These are phyloP conservation scores for Cyberlindnera sargentensis DNA, from an alignment of 805 yeast genomes.

Conservation along the genomic window DNA sequence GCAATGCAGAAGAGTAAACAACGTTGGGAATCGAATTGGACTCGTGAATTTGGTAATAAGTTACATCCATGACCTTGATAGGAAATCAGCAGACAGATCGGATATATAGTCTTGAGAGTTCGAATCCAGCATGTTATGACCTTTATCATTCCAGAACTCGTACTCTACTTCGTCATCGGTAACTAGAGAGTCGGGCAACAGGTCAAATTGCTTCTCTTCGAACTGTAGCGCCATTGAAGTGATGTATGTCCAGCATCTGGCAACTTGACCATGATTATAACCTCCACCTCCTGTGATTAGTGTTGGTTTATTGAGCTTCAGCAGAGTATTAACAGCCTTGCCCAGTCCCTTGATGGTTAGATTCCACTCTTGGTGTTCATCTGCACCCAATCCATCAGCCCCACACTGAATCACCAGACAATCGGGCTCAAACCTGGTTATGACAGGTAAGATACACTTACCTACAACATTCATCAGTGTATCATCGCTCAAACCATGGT, in stretches of 20 bases:
- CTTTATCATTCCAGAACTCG: constrained; percentile 41
- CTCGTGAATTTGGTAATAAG: constrained; percentile 19
- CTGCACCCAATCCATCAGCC: constrained; percentile 66
- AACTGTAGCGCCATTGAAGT: constrained; percentile 21
- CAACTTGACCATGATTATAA: constrained; percentile 52
- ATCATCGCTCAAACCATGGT: constrained; percentile 47
- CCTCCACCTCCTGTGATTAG: constrained; percentile 75
- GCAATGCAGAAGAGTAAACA: constrained; percentile 63
- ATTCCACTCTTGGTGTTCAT: constrained; percentile 63
- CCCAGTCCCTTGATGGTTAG: constrained; percentile 47
- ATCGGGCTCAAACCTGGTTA: constrained; percentile 37
- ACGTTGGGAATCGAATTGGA: constrained; percentile 81
- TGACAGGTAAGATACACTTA: constrained; percentile 36
- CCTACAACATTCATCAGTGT: constrained; percentile 31
- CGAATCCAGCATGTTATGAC: constrained; percentile 27
- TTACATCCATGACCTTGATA: constrained; percentile 7
- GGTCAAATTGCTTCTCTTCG: constrained; percentile 28
- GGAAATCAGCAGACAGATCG: constrained; percentile 1
- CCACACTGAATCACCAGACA: constrained; percentile 63
- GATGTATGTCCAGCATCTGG: constrained; percentile 47
- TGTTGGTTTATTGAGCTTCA: constrained; percentile 28
- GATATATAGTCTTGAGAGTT: constrained; percentile 27
- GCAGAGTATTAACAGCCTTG: constrained; percentile 24
- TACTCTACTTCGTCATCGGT: constrained; percentile 40
- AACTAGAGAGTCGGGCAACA: constrained; percentile 46